Conservation (phyloP, 2,329 filamentous ascomycete genomes). For the Verticillium nubilum region DNA sequence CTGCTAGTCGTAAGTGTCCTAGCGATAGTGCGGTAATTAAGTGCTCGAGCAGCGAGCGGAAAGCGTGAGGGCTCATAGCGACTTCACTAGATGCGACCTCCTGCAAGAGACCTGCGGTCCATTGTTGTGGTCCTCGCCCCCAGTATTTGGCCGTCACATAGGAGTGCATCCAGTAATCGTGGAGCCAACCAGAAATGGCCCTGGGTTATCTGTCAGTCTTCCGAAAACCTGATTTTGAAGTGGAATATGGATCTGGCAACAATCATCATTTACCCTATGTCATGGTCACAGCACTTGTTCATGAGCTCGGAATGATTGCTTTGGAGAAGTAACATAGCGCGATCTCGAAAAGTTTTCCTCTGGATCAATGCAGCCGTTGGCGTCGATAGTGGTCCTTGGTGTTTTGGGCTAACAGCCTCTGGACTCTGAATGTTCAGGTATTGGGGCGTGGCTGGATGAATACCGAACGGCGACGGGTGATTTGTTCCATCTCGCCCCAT, state of each 20-base stretch:
- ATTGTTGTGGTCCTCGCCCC: slow-evolving; percentile 15
- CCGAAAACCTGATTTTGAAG: too few species aligned
- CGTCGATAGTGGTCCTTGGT: neutral
- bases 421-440: slow-evolving; percentile 3
- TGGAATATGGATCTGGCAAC: too few species aligned
- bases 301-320: slow-evolving; percentile 10
- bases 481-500: too few species aligned
- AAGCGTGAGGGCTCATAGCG: too few species aligned
- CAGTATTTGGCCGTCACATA: slow-evolving; percentile 18
- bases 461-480: too few species aligned
- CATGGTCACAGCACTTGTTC: slow-evolving; percentile 1
- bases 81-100: too few species aligned
- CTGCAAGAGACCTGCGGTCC: slow-evolving; percentile 6
- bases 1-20: too few species aligned
- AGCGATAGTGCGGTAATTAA: too few species aligned
- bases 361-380: slow-evolving; percentile 9
- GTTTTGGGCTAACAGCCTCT: neutral
- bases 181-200: slow-evolving; percentile 14
- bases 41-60: too few species aligned
- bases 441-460: too few species aligned
- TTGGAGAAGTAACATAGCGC: slow-evolving; percentile 10
- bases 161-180: slow-evolving; percentile 18
- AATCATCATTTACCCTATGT: slow-evolving; percentile 12
- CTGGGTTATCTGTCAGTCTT: too few species aligned
- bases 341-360: slow-evolving; percentile 4